Percentiles rank a stretch among this genome's conserved stretches.
phyloP scores from a whole-genome alignment of 1,139 yeast species.

The Yamadazyma siamensis region DNA sequence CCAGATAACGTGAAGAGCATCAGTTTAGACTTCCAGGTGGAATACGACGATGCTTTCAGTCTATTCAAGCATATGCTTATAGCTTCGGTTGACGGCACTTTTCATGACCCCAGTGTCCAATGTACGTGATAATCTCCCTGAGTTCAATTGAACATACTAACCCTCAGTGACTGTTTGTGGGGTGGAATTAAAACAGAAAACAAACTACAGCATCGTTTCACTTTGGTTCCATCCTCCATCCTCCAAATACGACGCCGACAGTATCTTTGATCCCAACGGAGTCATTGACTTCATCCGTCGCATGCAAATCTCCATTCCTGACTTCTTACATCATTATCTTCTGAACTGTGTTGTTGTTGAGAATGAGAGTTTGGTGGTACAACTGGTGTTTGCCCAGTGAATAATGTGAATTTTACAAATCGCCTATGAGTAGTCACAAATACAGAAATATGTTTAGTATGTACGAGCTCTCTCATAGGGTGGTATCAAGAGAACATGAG shows the following conservation, averaged over 20 bases:
- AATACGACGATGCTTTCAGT: constrained; percentile 9
- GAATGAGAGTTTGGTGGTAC: constrained; percentile 8
- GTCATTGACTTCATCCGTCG: constrained; percentile 13
- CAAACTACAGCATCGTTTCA: constrained; percentile 18
- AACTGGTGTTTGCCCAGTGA: constrained; percentile 1
- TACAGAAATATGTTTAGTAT: too few relatives aligned
- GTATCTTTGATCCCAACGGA: constrained; percentile 10
- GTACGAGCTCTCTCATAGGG: too few relatives aligned
- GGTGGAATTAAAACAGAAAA: constrained; percentile 14
- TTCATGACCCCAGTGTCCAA: constrained; percentile 14
- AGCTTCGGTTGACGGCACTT: constrained; percentile 12
- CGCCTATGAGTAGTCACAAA: neutral
- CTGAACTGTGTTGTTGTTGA: constrained; percentile 16
- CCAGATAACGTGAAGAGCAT: constrained; percentile 8
- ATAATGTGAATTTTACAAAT: constrained; percentile 3
- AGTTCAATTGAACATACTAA: constrained; percentile 2
- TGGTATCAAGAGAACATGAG: too few relatives aligned
- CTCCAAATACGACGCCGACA: constrained; percentile 5
- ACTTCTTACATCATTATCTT: constrained; percentile 3
- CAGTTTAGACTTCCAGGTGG: constrained; percentile 14
- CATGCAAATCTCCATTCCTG: constrained; percentile 11
- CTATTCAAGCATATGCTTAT: constrained; percentile 11
- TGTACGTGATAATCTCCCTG: constrained; percentile 12
- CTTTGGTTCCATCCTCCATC: constrained; percentile 21
- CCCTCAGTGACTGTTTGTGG: constrained; percentile 20